phyloP scores from a whole-genome alignment of 2,329 filamentous ascomycete species.

The Colletotrichum acutatum region DNA sequence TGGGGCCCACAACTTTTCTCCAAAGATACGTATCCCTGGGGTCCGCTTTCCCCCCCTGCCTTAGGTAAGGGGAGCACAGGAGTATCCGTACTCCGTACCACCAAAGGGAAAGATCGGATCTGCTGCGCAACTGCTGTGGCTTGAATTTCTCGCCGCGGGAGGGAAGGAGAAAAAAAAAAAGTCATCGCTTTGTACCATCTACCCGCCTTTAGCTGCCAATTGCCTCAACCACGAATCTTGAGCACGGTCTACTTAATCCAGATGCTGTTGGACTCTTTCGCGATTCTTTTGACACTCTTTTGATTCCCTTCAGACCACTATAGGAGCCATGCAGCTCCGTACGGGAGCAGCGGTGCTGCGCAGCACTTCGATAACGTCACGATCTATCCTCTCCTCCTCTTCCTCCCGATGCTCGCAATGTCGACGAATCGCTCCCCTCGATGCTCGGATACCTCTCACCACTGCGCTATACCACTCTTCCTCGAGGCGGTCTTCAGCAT shows the following conservation, averaged over 20 bases:
- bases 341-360: slow-evolving; percentile 63
- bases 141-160: not conserved
- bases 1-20: not conserved
- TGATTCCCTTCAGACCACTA: slow-evolving; percentile 36
- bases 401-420: slow-evolving; percentile 47
- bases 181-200: slow-evolving; percentile 21
- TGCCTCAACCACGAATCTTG: slow-evolving; percentile 9
- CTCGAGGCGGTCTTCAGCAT: slow-evolving; percentile 68
- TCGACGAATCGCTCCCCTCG: slow-evolving; percentile 44
- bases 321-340: slow-evolving; percentile 63
- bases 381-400: slow-evolving; percentile 36
- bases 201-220: slow-evolving; percentile 20
- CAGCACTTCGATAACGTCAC: slow-evolving; percentile 43
- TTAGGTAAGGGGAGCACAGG: slow-evolving; percentile 20
- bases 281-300: not conserved
- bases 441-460: slow-evolving; percentile 46
- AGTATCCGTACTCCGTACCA: not conserved
- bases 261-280: slow-evolving; percentile 11
- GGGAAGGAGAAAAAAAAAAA: slow-evolving; percentile 27
- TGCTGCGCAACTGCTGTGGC: not conserved
- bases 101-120: slow-evolving; percentile 13
- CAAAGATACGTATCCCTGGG: not conserved
- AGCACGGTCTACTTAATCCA: not conserved
- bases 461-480: slow-evolving; percentile 57
- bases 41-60: not conserved